Base-by-base conservation (phyloP, 2,329 filamentous ascomycete species). In the Exserohilum rostratum region DNA sequence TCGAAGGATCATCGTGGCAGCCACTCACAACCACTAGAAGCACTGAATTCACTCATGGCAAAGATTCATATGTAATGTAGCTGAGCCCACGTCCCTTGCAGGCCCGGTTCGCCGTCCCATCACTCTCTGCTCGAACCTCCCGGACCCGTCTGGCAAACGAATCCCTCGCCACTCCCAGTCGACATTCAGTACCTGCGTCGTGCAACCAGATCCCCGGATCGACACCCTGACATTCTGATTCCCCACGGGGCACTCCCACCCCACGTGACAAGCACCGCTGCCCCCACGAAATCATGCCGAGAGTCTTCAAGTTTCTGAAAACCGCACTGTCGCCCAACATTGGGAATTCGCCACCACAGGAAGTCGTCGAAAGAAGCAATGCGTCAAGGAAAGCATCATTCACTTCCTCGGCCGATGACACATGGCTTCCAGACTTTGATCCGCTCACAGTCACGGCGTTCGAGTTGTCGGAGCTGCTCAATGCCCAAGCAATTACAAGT, bases 381-480 rank as follows among this genome's bases (percentile, higher is more conserved):
- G 55, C 57, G 2, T 56, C 58, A 17, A 55, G 67, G 34, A 71
- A 72, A 35, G 57, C 63, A 13, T 71, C 69, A 1, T 69, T 67
- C 43, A 65, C 67, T 13, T 71, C 69, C 13, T 67, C 63, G 15
- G 62, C 56, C 48, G 60, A 62, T 33, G 61, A 64, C 30, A 57
- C 50, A 35, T 68, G 63, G 39, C 48, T 67, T 9, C 61, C 68
- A 22, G 68, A 71, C 10, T 72, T 73, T 56, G 69, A 75, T 50
- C 71, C 69, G 4, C 68, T 75, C 25, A 60, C 64, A 2, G 56
- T 63, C 1, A 69, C 70, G 3, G 72, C 71, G 3, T 72, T 64
- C 27, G 67, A 71, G 52, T 60, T 74, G 2, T 68, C 70, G 3
- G 65, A 71, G 45, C 60, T 75, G 49, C 47, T 75, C 33, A 67